phyloP scores from a whole-genome alignment of 2,329 filamentous ascomycete genomes.

The Colletotrichum orbiculare region DNA sequence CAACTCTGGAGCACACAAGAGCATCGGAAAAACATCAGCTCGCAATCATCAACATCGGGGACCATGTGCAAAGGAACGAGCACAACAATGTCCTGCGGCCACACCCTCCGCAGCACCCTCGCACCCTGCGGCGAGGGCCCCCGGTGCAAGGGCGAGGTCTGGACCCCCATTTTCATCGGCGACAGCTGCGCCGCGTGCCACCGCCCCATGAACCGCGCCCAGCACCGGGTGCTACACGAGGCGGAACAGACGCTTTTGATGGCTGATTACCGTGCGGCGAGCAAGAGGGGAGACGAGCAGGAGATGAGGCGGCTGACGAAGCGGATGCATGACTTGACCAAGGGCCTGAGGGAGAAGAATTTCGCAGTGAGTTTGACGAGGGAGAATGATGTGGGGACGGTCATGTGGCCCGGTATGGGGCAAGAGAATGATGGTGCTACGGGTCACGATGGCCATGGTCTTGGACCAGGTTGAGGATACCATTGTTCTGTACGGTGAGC shows the following conservation, averaged over 20 bases:
- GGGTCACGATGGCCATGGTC: neutral
- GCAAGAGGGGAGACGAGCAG: slow-evolving; percentile 38
- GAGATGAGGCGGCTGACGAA: slow-evolving; percentile 39
- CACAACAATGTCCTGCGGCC: slow-evolving; percentile 42
- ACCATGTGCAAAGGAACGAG: slow-evolving; percentile 42
- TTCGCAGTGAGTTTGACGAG: slow-evolving; percentile 24
- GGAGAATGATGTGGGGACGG: slow-evolving; percentile 11
- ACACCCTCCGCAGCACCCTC: slow-evolving; percentile 38
- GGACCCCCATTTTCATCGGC: slow-evolving; percentile 40
- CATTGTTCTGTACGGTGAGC: neutral
- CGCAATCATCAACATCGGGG: neutral
- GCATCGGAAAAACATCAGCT: neutral
- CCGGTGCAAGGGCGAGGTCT: slow-evolving; percentile 16
- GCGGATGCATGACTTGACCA: slow-evolving; percentile 38
- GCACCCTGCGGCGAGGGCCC: slow-evolving; percentile 28
- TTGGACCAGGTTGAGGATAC: neutral
- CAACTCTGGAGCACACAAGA: no score
- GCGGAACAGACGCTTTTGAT: slow-evolving; percentile 42
- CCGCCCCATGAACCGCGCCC: slow-evolving; percentile 39
- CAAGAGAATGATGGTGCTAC: neutral
- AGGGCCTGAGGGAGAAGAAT: slow-evolving; percentile 18
- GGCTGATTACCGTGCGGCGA: slow-evolving; percentile 42
- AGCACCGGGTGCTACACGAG: slow-evolving; percentile 43
- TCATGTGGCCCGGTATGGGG: slow-evolving; percentile 14
- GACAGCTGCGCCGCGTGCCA: slow-evolving; percentile 53